Base-by-base conservation (phyloP, 1,284 basidiomycete species). In the Inonotus obliquus region DNA sequence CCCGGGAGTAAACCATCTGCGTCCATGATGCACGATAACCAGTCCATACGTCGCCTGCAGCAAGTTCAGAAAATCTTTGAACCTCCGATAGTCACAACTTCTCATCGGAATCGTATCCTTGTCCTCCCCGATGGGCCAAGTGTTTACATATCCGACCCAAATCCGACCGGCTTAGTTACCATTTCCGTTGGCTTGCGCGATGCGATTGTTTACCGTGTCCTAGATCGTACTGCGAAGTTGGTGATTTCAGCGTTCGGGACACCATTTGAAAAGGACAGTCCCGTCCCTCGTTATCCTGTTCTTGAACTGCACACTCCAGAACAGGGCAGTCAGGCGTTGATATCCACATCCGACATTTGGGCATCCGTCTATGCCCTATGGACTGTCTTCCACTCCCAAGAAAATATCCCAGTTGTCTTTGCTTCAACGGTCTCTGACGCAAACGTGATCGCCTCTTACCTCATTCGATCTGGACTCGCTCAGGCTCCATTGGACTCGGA, bases 331-430 rank as follows among this genome's bases (percentile, higher is more conserved):
- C n/a, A 53, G 64, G 17, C 60, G 52, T 35, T 23, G 60, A 14
- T 38, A 56, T 2, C 41, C n/a, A 25, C 60, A 67, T 54, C 65
- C 21, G 73, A 75, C 58, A 55, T 67, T 37, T 76, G 74, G 75
- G 69, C 57, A 5, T 59, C 65, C 51, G 54, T 75, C n/a, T 69
- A 76, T 55, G 67, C 68, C 29, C 64, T 75, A 2, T 73, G 72
- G 62, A 68, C 69, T 41, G 59, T 68, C 44, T 61, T 66, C 59
- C 70, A 71, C 52, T 57, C 60, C 11, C 72, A 67, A 47, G 74
- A 75, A 44, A 66, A 63, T 29, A 71, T 75, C 54, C 74, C 74
- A 1, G 45, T 75, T 60, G 54, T 70, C 14, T 54, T 75, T 38
- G 66, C 71, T 10, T 5, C 19, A 23, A 11, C 19, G 51, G 51